Base-by-base conservation (phyloP, 208 protist species). In the Vickermania ingenoplastis region DNA sequence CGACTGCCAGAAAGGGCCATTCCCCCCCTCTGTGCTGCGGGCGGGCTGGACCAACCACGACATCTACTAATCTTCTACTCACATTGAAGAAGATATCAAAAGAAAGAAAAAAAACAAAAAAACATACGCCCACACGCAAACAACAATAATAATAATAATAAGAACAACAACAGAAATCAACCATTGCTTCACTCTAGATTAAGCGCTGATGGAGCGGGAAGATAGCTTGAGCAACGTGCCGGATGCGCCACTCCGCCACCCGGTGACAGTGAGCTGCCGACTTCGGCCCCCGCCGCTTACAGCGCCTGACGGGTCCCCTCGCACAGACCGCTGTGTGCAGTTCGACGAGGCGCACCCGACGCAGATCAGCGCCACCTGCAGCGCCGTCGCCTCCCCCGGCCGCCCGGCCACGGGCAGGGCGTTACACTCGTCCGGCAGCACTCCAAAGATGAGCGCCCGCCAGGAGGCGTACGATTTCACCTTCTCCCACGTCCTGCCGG, bases 401-500 rank as follows among this genome's bases (percentile, higher is more conserved):
- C 5, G 22, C 5, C 21, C 24, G 3, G 23, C 55, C 0, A 27
- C 23, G 1, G 59, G 11, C 36, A 7, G 36, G n/a, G n/a, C n/a
- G n/a, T n/a, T 45, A 45, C 17, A 45, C 36, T 45, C 36, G 11
- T 17, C 0, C 22, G 59, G 26, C 24, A 5, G 51, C 24, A 55
- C 56, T 1, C 36, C 36, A 17, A 45, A 45, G 36, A n/a, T 17
- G 7, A n/a, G 11, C 36, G 11, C 7, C 26, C 7, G 31, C 13
- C 56, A 53, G 22, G 62, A 61, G 21, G 21, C 13, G 2, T 63
- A 83, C 60, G 27, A 64, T 23, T 91, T 82, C 57, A 74, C 71
- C 22, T 95, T 94, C 51, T 79, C 79, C 21, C 61, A 73, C 23
- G 79, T 92, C 4, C 85, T 90, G 30, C 50, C 36, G 7, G 73